These are phyloP conservation scores for Russula dissimulans DNA, from an alignment of 768 basidiomycete species.

Conservation along the genomic window DNA sequence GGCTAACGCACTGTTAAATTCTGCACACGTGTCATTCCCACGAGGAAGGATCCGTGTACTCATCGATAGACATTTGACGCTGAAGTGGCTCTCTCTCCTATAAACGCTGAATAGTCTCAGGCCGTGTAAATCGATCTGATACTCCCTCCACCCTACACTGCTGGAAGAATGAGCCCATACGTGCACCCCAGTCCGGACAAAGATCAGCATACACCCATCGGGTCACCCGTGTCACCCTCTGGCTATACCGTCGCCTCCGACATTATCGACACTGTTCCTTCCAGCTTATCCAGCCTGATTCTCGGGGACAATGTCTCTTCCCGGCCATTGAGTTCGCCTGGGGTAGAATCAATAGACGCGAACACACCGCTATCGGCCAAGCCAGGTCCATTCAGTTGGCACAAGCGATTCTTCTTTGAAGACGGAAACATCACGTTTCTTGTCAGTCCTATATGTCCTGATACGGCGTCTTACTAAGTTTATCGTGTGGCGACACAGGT, in stretches of 20 bases:
- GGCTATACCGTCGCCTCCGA: background rate
- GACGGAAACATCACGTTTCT: slow-evolving; percentile 16
- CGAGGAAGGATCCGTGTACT: background rate
- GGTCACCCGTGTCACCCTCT: background rate
- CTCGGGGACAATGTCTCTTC: background rate
- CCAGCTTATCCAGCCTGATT: background rate
- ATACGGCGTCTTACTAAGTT: background rate
- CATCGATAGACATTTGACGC: background rate
- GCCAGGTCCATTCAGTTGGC: background rate
- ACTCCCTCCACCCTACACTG: background rate
- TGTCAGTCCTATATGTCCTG: background rate
- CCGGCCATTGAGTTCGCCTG: background rate
- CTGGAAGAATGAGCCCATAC: background rate
- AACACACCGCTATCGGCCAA: background rate
- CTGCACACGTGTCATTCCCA: background rate
- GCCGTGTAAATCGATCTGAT: background rate
- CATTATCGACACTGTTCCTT: background rate
- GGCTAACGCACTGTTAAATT: no score
- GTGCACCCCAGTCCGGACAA: background rate
- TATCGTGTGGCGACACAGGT: background rate
- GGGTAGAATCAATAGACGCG: background rate
- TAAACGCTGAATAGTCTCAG: no score
- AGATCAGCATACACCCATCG: background rate
- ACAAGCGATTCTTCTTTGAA: slow-evolving; percentile 14
- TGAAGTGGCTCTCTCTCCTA: background rate